Conservation (phyloP, 1,284 basidiomycete genomes). For the Gomphus bonarii region DNA sequence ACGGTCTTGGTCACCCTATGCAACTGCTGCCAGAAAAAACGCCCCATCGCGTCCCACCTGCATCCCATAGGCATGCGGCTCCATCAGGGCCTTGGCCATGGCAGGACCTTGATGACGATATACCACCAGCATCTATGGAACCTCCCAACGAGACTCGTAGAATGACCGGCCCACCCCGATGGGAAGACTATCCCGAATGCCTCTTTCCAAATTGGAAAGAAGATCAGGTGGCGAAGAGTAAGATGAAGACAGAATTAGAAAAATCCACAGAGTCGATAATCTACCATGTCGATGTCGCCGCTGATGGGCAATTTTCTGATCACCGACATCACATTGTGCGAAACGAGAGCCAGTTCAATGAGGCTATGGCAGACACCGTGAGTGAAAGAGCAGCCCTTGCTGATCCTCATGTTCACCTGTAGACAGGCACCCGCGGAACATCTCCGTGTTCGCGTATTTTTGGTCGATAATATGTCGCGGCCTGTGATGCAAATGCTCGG, state of each 20-base stretch:
- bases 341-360: constrained; percentile 20
- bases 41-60: not conserved
- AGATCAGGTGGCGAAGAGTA: constrained; percentile 31
- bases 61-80: constrained; percentile 22
- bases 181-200: constrained; percentile 38
- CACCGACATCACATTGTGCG: constrained; percentile 15
- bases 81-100: constrained; percentile 29
- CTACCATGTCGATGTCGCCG: constrained; percentile 32
- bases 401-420: not conserved
- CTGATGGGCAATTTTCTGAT: constrained; percentile 27
- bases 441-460: constrained; percentile 30
- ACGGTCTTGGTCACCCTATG: not conserved
- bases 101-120: constrained; percentile 20
- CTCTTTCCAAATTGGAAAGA: constrained; percentile 42
- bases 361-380: constrained; percentile 23
- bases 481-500: constrained; percentile 40
- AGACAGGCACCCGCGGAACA: constrained; percentile 23
- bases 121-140: constrained; percentile 4
- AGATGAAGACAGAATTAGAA: constrained; percentile 22
- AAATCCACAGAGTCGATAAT: constrained; percentile 24
- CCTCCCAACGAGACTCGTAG: constrained; percentile 7
- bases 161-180: constrained; percentile 14
- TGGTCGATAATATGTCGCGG: constrained; percentile 32
- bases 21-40: not conserved
- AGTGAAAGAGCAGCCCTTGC: not conserved